Evolutionary conservation across 148 eudicot genomes (phyloP).

Genomic region (Rhododendron molle): DNA sequence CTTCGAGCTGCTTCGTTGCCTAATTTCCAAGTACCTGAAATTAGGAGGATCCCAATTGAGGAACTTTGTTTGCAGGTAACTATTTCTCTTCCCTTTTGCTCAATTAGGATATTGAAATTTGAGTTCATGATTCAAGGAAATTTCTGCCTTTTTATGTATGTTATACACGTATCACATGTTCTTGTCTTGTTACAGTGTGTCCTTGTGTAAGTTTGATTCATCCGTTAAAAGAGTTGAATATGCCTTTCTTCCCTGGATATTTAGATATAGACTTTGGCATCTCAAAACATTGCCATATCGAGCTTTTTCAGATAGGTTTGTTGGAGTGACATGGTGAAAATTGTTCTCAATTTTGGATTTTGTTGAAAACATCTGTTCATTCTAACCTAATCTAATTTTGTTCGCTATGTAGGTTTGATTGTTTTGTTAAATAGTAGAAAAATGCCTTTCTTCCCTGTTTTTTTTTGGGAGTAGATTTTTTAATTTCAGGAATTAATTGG

Average conservation of each 20-base stretch:
- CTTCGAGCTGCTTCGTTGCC: slow-evolving; percentile 60
- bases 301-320: not conserved
- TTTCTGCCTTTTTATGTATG: not conserved
- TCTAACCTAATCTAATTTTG: not conserved
- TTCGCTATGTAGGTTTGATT: not conserved
- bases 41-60: slow-evolving; percentile 80
- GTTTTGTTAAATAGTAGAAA: not conserved
- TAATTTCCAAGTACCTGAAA: slow-evolving; percentile 91
- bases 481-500: not conserved
- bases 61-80: slow-evolving; percentile 95
- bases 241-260: not conserved
- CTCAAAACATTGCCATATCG: not conserved
- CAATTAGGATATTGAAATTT: not conserved
- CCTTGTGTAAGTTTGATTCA: not conserved
- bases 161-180: not conserved
- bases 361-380: not conserved
- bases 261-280: not conserved
- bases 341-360: not conserved
- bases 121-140: not conserved
- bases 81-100: slow-evolving; percentile 10
- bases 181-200: not conserved
- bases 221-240: not conserved
- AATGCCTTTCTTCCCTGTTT: not conserved
- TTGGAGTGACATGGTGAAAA: not conserved
- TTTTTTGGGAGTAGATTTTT: not conserved